These are phyloP conservation scores for Blastomyces parvus DNA, from an alignment of 2,329 filamentous ascomycete species.

Conservation along the genomic window DNA sequence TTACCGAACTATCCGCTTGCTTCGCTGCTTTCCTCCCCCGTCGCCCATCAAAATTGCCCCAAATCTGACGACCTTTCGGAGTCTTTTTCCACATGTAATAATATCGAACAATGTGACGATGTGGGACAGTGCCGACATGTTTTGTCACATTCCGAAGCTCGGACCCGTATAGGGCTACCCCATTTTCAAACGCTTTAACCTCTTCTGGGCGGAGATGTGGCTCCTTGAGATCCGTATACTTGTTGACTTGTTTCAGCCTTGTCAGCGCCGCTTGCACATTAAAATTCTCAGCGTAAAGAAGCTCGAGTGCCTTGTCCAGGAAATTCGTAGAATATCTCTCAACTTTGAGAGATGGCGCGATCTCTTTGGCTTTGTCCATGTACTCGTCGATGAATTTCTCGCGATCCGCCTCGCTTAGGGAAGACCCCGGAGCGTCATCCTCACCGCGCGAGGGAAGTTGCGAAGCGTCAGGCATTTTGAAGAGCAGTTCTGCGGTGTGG, in stretches of 20 bases:
- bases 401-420: constrained; percentile 31
- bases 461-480: constrained; percentile 58
- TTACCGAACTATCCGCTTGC: constrained; percentile 52
- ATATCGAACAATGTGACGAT: constrained; percentile 75
- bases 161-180: constrained; percentile 78
- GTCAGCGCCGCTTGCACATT: constrained; percentile 61
- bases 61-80: constrained; percentile 71
- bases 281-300: constrained; percentile 63
- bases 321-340: constrained; percentile 74
- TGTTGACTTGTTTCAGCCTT: constrained; percentile 58
- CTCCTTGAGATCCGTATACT: constrained; percentile 66
- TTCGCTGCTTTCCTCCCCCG: constrained; percentile 84
- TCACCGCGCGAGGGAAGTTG: constrained; percentile 40
- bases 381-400: constrained; percentile 63
- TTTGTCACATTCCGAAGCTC: constrained; percentile 75
- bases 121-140: constrained; percentile 67
- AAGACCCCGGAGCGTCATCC: constrained; percentile 31
- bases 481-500: constrained; percentile 66
- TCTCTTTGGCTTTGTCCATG: constrained; percentile 57
- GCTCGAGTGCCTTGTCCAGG: constrained; percentile 68
- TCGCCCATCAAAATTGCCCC: constrained; percentile 77
- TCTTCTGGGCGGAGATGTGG: constrained; percentile 70
- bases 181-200: constrained; percentile 84
- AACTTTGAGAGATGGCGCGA: constrained; percentile 60
- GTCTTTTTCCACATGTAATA: constrained; percentile 99